Base-by-base conservation (phyloP, 2,329 filamentous ascomycete genomes). In the Cordyceps fumosorosea region DNA sequence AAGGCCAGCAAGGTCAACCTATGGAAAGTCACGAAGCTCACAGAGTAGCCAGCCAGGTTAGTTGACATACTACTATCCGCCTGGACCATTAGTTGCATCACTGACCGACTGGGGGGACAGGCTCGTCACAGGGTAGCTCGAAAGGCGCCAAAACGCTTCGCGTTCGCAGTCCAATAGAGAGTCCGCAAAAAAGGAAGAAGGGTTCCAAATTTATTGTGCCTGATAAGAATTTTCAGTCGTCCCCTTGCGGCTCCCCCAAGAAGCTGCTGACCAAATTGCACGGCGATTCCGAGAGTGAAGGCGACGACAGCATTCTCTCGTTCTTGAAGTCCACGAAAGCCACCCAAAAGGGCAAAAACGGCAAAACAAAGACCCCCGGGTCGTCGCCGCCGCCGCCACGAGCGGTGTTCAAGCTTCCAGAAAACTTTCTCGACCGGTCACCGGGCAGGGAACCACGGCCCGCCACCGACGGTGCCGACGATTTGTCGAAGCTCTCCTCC, bases 11-110 rank as follows among this genome's bases (percentile, higher is more conserved):
- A 73, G 66, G 45, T 0, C 24, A 1, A 75, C 65, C 6, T 75
- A 74, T 61, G 64, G 62, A n/a, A 70, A 63, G 18, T 44, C 67
- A 56, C 20, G 22, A 20, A 65, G 63, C 24, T 72, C 68, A 3
- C 70, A 71, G 52, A 66, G 47, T 63, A 65, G 48, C n/a, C 61
- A 22, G 18, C 56, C 48, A 50, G 62, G 56, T 60, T 51, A 10
- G 55, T 54, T 44, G 32, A 16, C 29, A 7, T 8, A 26, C 16
- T n/a, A 32, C 22, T 18, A 29, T 29, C 3, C 42, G 24, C 7
- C 11, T 3, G 7, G 8, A 14, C 16, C 3, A 10, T 29, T 29
- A 29, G 26, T 3, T 40, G 26, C 22, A 32, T 40, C 29, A 16
- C 52, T 59, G 48, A 63, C 51, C 32, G 26, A 6, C 26, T n/a